Evolutionary conservation across 2,329 filamentous ascomycete genomes (phyloP), one percentile per base, ranked within the genome.

Genomic region (Diplocarpon rosae): DNA sequence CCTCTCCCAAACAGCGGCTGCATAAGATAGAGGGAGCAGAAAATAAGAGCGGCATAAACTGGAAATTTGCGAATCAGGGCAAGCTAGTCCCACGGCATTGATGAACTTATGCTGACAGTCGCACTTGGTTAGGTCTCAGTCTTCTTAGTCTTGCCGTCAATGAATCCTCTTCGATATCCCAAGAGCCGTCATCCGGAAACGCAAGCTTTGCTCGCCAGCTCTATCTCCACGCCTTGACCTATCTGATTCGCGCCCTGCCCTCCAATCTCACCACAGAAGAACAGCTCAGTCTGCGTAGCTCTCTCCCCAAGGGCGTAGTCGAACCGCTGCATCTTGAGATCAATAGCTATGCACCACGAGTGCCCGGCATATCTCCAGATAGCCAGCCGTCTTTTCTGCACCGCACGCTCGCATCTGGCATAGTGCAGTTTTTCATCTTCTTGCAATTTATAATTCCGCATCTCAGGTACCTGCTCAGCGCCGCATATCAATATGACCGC

Each of bases 231-330:
- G 72, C 76, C 46, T 62, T 81, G 3, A 71, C 73, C 2, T 82
- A 82, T 58, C 66, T 84, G 17, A 67, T 84, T n/a, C 71, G 71
- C 48, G 79, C 73, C 7, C 67, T 84, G 0, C 80, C 80, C 0
- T 49, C 62, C 1, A 66, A 80, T 39, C 68, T 84, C 27, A 72
- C 70, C 28, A 62, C 63, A 2, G 69, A 71, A 50, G 80, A 84
- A 57, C 59, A 64, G 24, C 57, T 70, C 17, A 69, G 68, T 37
- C 63, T 82, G 4, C 68, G 68, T 31, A 66, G 65, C 17, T 69
- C 76, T 1, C 60, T 78, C 4, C 76, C 76, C 2, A 30, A 45
- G 24, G 54, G 54, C 5, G 47, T 62, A 3, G 50, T 59, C 2
- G 46, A 52, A 12, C 52, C 55, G 10, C 14, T 56, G 3, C 48